phyloP scores from a whole-genome alignment of 108 stramenopile species.

The Cylindrotheca fusiformis region DNA sequence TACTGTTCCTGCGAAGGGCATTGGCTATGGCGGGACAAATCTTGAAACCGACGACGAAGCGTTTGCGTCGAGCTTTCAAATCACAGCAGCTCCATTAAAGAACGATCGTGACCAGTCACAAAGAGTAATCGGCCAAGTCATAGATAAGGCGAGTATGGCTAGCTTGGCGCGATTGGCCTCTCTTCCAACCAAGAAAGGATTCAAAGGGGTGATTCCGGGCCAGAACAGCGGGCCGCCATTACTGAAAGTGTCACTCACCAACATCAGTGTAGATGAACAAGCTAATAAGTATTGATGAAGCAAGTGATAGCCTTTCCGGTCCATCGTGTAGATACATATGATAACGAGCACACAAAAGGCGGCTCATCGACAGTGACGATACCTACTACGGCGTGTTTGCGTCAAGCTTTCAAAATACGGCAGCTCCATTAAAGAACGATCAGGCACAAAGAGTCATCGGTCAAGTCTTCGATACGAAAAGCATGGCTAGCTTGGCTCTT shows the following conservation, averaged over 20 bases:
- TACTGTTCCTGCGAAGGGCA: slow-evolving; percentile 66
- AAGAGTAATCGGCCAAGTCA: slow-evolving; percentile 71
- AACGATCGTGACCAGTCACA: slow-evolving; percentile 57
- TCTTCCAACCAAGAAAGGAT: slow-evolving; percentile 62
- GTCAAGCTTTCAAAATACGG: slow-evolving; percentile 68
- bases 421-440: slow-evolving; percentile 55
- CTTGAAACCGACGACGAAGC: slow-evolving; percentile 73
- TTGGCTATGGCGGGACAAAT: slow-evolving; percentile 70
- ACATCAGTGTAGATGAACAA: slow-evolving; percentile 21
- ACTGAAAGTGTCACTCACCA: slow-evolving; percentile 24
- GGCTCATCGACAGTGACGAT: too few species aligned
- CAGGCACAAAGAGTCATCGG: slow-evolving; percentile 64
- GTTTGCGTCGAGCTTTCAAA: slow-evolving; percentile 65
- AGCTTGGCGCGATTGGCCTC: slow-evolving; percentile 61
- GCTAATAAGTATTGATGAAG: too few species aligned
- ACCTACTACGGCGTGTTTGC: slow-evolving; percentile 71
- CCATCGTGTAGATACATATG: too few species aligned
- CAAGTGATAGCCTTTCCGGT: too few species aligned
- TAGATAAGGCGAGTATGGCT: slow-evolving; percentile 70
- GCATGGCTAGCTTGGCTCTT: slow-evolving; percentile 64
- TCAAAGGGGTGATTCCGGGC: slow-evolving; percentile 58
- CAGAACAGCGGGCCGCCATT: slow-evolving; percentile 57
- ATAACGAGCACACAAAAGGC: too few species aligned
- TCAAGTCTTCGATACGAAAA: slow-evolving; percentile 61
- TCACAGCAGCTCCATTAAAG: slow-evolving; percentile 50